Base-by-base conservation (phyloP, 2,329 filamentous ascomycete genomes). In the Aureobasidium sp. region DNA sequence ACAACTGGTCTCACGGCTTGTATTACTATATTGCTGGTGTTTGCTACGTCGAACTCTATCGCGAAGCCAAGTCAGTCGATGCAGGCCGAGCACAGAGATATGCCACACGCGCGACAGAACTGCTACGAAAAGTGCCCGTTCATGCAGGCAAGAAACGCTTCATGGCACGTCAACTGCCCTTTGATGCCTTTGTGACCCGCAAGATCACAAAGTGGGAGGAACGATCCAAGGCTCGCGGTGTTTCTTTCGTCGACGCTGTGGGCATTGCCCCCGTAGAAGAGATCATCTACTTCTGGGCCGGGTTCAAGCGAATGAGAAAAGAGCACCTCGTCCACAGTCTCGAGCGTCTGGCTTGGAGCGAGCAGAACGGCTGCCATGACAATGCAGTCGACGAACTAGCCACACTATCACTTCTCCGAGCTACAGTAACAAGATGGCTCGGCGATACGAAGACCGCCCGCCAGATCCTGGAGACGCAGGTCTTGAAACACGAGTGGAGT, bases 251-350 rank as follows among this genome's bases (percentile, higher is more conserved):
- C 1, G 93, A 97, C 67, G 91, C 89, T 0, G 80, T 95, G 9
- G 91, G 91, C 0, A 81, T 90, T 3, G 89, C 86, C 63, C 94
- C 94, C 0, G 79, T 90, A 0, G 84, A 91, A 69, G 94, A 97
- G 77, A 96, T 97, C 88, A 86, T 89, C 13, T 96, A 93, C 72
- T 85, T 97, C 68, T 97, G 92, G 92, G 92, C 90, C 69, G 93
- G 92, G 0, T 86, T 85, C 67, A 93, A 90, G 74, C 85, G 91
- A 60, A 95, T 96, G 90, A 78, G 82, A 2, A 68, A 75, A 0
- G 75, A 76, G 0, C 83, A 93, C 63, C 77, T 96, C 15, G 78
- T 87, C 52, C 84, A 83, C 0, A 77, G 76, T 6, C 65, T 72
- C 0, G 76, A 79, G 47, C 73, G 72, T 0, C 66, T 78, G 0